Percentiles rank a stretch among this genome's conserved stretches.
Evolutionary conservation across 2,329 filamentous ascomycete genomes (phyloP).

Genomic region (Neobulgaria alba): DNA sequence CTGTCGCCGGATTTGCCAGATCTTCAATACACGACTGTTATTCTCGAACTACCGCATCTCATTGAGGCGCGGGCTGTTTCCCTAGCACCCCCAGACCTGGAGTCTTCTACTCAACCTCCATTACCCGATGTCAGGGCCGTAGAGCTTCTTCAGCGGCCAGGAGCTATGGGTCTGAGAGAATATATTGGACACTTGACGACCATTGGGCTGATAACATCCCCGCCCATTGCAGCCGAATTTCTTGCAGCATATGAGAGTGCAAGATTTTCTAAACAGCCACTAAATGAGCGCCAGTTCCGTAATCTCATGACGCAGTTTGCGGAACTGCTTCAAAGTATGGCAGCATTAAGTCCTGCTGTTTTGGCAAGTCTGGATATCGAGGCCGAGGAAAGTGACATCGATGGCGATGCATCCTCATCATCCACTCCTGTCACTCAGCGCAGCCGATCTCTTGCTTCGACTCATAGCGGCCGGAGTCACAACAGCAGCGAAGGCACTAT

Average conservation of each 20-base stretch:
- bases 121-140: slow-evolving; percentile 60
- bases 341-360: slow-evolving; percentile 29
- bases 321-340: slow-evolving; percentile 69
- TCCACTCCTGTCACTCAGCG: slow-evolving; percentile 18
- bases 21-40: slow-evolving; percentile 74
- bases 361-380: slow-evolving; percentile 19
- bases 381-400: slow-evolving; percentile 21
- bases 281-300: slow-evolving; percentile 65
- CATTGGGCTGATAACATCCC: slow-evolving; percentile 55
- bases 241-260: slow-evolving; percentile 72
- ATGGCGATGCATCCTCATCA: slow-evolving; percentile 21
- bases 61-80: slow-evolving; percentile 92
- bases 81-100: slow-evolving; percentile 53
- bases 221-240: slow-evolving; percentile 47
- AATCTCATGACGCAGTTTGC: slow-evolving; percentile 79
- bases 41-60: slow-evolving; percentile 77
- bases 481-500: slow-evolving; percentile 25
- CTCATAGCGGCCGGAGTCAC: slow-evolving; percentile 14
- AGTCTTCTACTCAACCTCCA: slow-evolving; percentile 32
- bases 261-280: slow-evolving; percentile 64
- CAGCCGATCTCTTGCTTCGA: slow-evolving; percentile 22
- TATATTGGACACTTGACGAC: slow-evolving; percentile 66
- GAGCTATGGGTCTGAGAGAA: slow-evolving; percentile 65
- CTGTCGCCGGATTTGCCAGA: slow-evolving; percentile 64
- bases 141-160: slow-evolving; percentile 60